Evolutionary conservation across 768 basidiomycete species (phyloP).

Genomic region (Trametopsis cervina): DNA sequence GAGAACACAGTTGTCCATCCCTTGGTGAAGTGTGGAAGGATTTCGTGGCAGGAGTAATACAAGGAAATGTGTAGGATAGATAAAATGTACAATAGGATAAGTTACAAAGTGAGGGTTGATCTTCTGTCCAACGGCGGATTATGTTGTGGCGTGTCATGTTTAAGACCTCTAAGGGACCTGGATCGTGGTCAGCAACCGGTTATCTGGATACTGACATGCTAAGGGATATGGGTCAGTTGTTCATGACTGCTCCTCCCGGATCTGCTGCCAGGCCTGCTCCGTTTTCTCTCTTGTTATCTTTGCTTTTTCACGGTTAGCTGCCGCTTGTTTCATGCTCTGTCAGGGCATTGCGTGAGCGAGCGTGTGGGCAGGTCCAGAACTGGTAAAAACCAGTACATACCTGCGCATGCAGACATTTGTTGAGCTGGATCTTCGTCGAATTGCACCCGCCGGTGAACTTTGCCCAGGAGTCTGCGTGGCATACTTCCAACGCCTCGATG

Average conservation of each 20-base stretch:
- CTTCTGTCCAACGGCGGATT: too few relatives aligned
- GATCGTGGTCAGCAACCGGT: too few relatives aligned
- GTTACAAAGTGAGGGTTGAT: too few relatives aligned
- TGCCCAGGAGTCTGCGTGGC: slow-evolving; percentile 58
- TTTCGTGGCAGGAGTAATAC: too few relatives aligned
- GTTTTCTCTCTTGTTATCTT: slow-evolving; percentile 49
- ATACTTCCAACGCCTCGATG: slow-evolving; percentile 68
- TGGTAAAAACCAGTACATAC: slow-evolving; percentile 30
- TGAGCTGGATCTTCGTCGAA: slow-evolving; percentile 56
- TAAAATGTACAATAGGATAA: too few relatives aligned
- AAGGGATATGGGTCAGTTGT: too few relatives aligned
- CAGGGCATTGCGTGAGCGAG: neutral
- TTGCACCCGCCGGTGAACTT: slow-evolving; percentile 70
- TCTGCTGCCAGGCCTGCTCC: slow-evolving; percentile 51
- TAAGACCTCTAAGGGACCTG: too few relatives aligned
- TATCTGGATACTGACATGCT: too few relatives aligned
- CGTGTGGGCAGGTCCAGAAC: neutral
- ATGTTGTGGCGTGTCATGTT: too few relatives aligned
- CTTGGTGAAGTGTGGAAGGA: too few relatives aligned
- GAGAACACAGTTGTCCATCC: too few relatives aligned
- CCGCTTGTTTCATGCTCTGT: slow-evolving; percentile 36
- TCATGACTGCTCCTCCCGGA: slow-evolving; percentile 40
- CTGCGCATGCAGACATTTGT: slow-evolving; percentile 65
- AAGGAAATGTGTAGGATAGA: too few relatives aligned
- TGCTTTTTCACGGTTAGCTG: slow-evolving; percentile 52